Percentiles rank a stretch among this genome's conserved stretches.
These are phyloP conservation scores for Trichoderma sp. DNA, from an alignment of 2,329 filamentous ascomycete genomes.

Conservation along the genomic window DNA sequence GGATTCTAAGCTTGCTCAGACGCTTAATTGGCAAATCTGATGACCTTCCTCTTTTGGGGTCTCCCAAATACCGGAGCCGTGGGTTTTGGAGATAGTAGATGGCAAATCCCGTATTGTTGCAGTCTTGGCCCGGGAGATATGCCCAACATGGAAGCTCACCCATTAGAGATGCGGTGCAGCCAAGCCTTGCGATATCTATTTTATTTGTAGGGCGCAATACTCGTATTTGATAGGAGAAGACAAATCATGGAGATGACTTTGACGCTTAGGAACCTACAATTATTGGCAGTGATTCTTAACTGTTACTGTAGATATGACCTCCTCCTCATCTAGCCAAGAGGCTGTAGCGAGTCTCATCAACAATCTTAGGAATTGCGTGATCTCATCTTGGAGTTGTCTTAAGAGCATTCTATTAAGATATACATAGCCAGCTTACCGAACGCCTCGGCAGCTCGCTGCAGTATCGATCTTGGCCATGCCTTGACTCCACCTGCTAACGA, in stretches of 20 bases:
- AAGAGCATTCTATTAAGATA: background rate
- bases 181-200: background rate
- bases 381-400: background rate
- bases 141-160: slow-evolving; percentile 1
- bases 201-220: background rate
- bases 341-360: background rate
- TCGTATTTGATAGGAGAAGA: background rate
- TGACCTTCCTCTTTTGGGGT: background rate
- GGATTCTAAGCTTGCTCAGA: background rate
- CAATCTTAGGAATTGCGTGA: background rate
- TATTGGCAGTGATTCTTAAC: background rate
- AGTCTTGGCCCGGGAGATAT: background rate
- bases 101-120: background rate
- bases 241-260: background rate
- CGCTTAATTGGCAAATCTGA: background rate
- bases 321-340: background rate
- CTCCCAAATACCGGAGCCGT: background rate
- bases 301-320: rapidly evolving
- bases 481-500: background rate
- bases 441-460: background rate
- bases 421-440: background rate
- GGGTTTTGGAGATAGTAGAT: background rate
- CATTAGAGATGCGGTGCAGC: background rate
- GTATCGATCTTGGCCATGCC: background rate
- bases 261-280: background rate